A percentile compares a stretch with the other conserved stretches of the same genome.
Evolutionary conservation across 2,329 filamentous ascomycete species (phyloP).

Genomic region (Bipolaris cookei): DNA sequence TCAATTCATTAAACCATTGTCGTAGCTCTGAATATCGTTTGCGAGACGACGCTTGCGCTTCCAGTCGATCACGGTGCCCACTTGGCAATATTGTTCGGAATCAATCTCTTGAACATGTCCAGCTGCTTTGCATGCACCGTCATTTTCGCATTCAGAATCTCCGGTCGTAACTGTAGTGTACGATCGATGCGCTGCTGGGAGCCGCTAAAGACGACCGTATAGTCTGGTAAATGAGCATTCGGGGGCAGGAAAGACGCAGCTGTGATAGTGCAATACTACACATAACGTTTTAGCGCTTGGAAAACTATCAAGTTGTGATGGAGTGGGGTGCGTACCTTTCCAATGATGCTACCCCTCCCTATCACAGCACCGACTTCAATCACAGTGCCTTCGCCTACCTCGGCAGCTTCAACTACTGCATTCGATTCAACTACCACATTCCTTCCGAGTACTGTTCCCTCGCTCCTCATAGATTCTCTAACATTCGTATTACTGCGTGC

Average conservation of each 20-base stretch:
- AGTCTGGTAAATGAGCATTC: slow-evolving; percentile 53
- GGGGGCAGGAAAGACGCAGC: slow-evolving; percentile 45
- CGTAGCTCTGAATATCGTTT: no score
- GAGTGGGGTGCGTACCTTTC: slow-evolving; percentile 45
- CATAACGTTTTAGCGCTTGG: slow-evolving; percentile 1
- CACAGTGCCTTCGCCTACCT: slow-evolving; percentile 47
- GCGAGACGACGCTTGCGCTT: neutral
- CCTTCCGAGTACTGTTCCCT: slow-evolving; percentile 49
- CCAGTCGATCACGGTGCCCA: slow-evolving; percentile 29
- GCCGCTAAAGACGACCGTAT: slow-evolving; percentile 53
- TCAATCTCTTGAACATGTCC: slow-evolving; percentile 44
- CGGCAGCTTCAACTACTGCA: slow-evolving; percentile 49
- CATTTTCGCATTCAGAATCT: slow-evolving; percentile 38
- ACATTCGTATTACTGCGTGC: slow-evolving; percentile 15
- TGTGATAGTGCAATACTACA: slow-evolving; percentile 54
- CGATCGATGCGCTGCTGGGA: slow-evolving; percentile 48
- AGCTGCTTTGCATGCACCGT: slow-evolving; percentile 45
- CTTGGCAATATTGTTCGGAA: slow-evolving; percentile 48
- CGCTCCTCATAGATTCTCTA: slow-evolving; percentile 27
- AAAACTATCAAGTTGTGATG: neutral
- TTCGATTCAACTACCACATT: slow-evolving; percentile 54
- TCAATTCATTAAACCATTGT: neutral
- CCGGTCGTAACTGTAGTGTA: slow-evolving; percentile 44
- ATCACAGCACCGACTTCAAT: slow-evolving; percentile 45
- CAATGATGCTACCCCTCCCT: slow-evolving; percentile 47